Conservation (phyloP, 306 rosid species). For the Ormosia emarginata region DNA sequence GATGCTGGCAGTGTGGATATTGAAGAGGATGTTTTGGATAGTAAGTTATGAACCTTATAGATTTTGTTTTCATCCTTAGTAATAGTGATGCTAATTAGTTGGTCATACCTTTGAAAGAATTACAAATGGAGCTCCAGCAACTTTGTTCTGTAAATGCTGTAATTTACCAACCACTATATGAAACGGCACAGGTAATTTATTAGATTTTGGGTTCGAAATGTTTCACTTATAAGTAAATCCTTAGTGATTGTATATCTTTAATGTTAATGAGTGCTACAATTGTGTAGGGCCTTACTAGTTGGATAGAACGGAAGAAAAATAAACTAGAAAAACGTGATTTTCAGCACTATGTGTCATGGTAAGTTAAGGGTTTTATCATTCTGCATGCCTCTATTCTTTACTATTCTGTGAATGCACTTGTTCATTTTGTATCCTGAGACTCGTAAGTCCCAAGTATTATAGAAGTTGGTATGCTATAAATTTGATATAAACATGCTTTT, state of each 20-base stretch:
- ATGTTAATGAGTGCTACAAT: conserved; percentile 17
- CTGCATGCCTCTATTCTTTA: not conserved
- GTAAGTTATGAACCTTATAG: conserved; percentile 54
- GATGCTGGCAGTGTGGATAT: conserved; percentile 89
- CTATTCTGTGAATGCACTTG: not conserved
- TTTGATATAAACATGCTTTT: not conserved
- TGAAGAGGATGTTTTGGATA: conserved; percentile 71
- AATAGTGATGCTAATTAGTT: conserved; percentile 27
- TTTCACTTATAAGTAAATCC: conserved; percentile 8
- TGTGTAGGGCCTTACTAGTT: conserved; percentile 75
- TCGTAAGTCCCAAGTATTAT: not conserved
- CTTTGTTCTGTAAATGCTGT: conserved; percentile 54
- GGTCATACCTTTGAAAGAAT: conserved; percentile 49
- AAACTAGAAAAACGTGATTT: conserved; percentile 75
- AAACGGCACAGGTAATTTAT: conserved; percentile 73
- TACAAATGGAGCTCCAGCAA: conserved; percentile 72
- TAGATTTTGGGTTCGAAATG: conserved; percentile 19
- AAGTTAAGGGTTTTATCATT: conserved; percentile 24
- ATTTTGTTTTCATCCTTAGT: conserved; percentile 7
- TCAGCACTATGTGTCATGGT: conserved; percentile 86
- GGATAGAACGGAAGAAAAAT: conserved; percentile 70
- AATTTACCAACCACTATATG: conserved; percentile 78
- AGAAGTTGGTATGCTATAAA: conserved; percentile 10
- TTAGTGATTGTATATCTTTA: conserved; percentile 10
- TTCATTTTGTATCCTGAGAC: not conserved